Base-by-base conservation (phyloP, 148 eudicot species). In the Salicornia ramosissima region DNA sequence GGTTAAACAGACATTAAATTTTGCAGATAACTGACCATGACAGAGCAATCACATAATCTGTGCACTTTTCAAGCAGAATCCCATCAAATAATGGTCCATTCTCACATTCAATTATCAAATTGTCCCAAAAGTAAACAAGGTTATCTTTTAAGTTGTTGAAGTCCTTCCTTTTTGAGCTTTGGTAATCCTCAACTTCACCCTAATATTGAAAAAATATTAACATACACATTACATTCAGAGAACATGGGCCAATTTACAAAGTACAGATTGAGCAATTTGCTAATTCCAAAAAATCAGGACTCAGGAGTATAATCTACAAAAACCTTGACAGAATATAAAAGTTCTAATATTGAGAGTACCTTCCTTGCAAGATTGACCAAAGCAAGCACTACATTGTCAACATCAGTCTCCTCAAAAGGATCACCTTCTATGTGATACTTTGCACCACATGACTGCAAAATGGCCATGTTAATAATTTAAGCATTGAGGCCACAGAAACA, bases 121-220 rank as follows among this genome's bases (percentile, higher is more conserved):
- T 83, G 75, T 94, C 91, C 98, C 92, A 94, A 78, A 90, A 87
- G 76, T 75, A 87, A 70, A 85, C 72, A 72, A 94, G 86, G 63
- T 88, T 94, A 56, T 87, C 97, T 77, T 90, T 90, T 73, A 94
- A 87, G 81, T 79, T 86, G 83, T 86, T 94, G 85, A 90, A 83
- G 61, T 81, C 93, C 82, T 91, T 90, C 80, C 81, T 90, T 70
- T 86, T 89, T 43, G 96, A 88, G 69, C 85, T 90, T 66, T 90
- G 96, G 80, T 88, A 83, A 72, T 94, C 98, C 68, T 94, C 98
- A 70, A 94, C 83, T 75, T 90, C 89, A 64, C 98, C 97, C 98
- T 94, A 64, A 29, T 28, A 68, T 80, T 36, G 59, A 60, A 72
- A 21, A 11, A 36, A 14, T 36, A 82, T 83, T 74, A 84, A 86